Evolutionary conservation across 768 basidiomycete species (phyloP).

Genomic region (Auricularia sp.): DNA sequence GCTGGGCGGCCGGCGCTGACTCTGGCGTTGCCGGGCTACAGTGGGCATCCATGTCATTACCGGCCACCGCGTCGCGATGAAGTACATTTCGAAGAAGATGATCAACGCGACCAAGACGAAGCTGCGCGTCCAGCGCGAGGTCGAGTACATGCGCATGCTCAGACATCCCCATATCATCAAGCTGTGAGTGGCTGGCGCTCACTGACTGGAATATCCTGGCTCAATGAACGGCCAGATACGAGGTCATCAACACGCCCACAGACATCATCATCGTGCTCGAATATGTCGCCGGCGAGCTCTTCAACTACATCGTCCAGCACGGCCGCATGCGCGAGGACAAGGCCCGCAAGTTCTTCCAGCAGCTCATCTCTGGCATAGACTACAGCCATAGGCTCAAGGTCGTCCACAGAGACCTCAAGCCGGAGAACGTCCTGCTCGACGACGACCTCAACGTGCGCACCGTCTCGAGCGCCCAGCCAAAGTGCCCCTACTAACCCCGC

Average conservation of each 20-base stretch:
- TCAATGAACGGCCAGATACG: slow-evolving; percentile 24
- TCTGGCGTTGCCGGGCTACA: slow-evolving; percentile 21
- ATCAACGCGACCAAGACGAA: slow-evolving; percentile 89
- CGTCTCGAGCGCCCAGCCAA: not conserved
- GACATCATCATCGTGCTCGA: slow-evolving; percentile 99
- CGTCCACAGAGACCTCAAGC: slow-evolving; percentile 96
- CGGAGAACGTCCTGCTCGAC: slow-evolving; percentile 81
- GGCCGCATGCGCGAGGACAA: slow-evolving; percentile 83
- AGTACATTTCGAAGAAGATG: slow-evolving; percentile 90
- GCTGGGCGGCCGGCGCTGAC: not conserved
- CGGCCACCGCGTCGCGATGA: slow-evolving; percentile 94
- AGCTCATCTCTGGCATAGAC: slow-evolving; percentile 94
- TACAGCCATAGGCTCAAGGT: slow-evolving; percentile 95
- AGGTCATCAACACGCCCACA: slow-evolving; percentile 77
- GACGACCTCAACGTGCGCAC: slow-evolving; percentile 58
- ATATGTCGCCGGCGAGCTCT: slow-evolving; percentile 91
- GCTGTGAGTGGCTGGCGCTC: slow-evolving; percentile 45
- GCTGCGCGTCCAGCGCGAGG: slow-evolving; percentile 85
- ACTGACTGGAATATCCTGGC: slow-evolving; percentile 7
- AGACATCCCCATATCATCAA: slow-evolving; percentile 97
- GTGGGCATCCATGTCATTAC: slow-evolving; percentile 93
- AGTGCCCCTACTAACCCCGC: slow-evolving; percentile 4
- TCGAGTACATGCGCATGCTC: slow-evolving; percentile 91
- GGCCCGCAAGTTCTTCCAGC: slow-evolving; percentile 93
- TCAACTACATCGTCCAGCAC: slow-evolving; percentile 94